Conservation (phyloP, 1,284 basidiomycete genomes). For the Sparassis latifolia region DNA sequence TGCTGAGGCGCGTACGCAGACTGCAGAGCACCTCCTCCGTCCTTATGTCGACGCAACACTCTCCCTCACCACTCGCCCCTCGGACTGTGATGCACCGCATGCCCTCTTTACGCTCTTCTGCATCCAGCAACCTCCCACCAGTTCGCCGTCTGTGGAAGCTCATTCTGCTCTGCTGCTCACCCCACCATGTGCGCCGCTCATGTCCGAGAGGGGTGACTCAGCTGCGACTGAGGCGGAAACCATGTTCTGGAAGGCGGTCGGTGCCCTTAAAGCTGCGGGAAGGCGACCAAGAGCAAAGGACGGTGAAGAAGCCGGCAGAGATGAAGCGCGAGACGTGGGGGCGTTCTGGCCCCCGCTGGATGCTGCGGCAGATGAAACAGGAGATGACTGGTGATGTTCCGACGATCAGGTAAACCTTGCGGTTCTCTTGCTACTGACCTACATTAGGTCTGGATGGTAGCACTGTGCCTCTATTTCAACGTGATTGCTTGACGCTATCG, state of each 20-base stretch:
- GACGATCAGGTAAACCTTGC: too few relatives aligned
- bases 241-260: conserved; percentile 49
- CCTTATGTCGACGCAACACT: conserved; percentile 57
- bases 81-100: conserved; percentile 11
- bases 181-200: conserved; percentile 31
- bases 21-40: conserved; percentile 42
- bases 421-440: too few relatives aligned
- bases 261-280: conserved; percentile 15
- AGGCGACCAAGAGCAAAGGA: conserved; percentile 6
- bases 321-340: conserved; percentile 19
- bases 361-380: conserved; percentile 19
- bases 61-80: conserved; percentile 25
- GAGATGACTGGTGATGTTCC: conserved; percentile 18
- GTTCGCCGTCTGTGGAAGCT: not conserved
- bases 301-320: conserved; percentile 4
- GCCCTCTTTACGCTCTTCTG: conserved; percentile 56
- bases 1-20: conserved; percentile 9
- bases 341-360: conserved; percentile 30
- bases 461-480: too few relatives aligned
- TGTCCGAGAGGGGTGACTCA: conserved; percentile 53
- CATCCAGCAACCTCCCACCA: conserved; percentile 30
- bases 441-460: too few relatives aligned
- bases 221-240: conserved; percentile 53
- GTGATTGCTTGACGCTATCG: too few relatives aligned
- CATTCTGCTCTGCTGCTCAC: conserved; percentile 20